These are phyloP conservation scores for Ulota crispa DNA, from an alignment of 225 moss, liverwort and hornwort species.

Conservation along the genomic window DNA sequence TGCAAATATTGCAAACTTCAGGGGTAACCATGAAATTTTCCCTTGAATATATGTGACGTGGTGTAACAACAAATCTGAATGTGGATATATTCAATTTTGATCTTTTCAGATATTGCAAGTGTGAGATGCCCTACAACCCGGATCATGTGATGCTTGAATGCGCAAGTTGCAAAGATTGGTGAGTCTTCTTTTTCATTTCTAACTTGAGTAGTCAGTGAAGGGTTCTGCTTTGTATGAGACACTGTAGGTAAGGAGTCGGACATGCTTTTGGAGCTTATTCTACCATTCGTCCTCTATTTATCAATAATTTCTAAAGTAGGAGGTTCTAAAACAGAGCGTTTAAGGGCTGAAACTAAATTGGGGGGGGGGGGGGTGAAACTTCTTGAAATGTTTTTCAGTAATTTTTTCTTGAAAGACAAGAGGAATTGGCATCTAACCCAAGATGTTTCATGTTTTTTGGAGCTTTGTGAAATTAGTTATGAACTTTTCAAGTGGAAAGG, in stretches of 20 bases:
- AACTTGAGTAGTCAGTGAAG: neutral
- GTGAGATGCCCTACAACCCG: conserved; percentile 87
- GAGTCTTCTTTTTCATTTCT: neutral
- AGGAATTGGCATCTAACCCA: too few relatives aligned
- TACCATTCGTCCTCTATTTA: neutral
- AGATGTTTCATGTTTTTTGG: too few relatives aligned
- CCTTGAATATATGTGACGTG: neutral
- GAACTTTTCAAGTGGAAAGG: too few relatives aligned
- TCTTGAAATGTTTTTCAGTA: too few relatives aligned
- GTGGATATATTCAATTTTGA: neutral
- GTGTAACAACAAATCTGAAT: neutral
- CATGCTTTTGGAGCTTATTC: neutral
- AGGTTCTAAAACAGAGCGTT: too few relatives aligned
- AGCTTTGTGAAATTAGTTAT: too few relatives aligned
- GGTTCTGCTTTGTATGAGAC: neutral
- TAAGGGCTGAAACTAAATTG: too few relatives aligned
- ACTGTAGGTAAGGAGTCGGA: neutral
- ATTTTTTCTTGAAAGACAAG: too few relatives aligned
- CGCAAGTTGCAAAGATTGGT: conserved; percentile 79
- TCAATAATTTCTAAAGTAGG: too few relatives aligned
- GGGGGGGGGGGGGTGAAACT: too few relatives aligned
- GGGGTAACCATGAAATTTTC: too few relatives aligned
- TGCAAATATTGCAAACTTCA: too few relatives aligned
- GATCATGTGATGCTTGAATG: conserved; percentile 86
- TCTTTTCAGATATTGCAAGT: conserved; percentile 58